These are phyloP conservation scores for Coprinopsis cinerea DNA, from an alignment of 768 basidiomycete genomes.

Conservation along the genomic window DNA sequence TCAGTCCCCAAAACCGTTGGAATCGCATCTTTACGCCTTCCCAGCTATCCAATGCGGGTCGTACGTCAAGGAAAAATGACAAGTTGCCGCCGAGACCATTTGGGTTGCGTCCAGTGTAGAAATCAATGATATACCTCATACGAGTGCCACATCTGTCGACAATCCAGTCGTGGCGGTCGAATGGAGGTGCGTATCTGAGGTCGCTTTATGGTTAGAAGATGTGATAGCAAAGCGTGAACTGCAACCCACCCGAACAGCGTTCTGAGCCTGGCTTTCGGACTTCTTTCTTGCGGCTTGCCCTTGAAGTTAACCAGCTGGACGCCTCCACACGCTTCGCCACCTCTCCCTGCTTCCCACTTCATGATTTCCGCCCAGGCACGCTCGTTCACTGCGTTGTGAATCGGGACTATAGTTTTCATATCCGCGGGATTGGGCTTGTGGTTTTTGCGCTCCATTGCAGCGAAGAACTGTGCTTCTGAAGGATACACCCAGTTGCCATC, in stretches of 20 bases:
- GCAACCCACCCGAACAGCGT: constrained; percentile 71
- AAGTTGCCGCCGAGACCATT: constrained; percentile 44
- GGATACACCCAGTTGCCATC: constrained; percentile 94
- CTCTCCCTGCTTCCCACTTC: constrained; percentile 77
- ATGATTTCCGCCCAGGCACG: constrained; percentile 80
- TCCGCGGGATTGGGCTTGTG: constrained; percentile 83
- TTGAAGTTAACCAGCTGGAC: constrained; percentile 85
- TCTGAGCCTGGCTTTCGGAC: constrained; percentile 76
- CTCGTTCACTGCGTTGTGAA: constrained; percentile 99
- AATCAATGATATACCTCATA: constrained; percentile 95
- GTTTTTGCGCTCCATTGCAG: constrained; percentile 94
- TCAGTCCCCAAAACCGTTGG: constrained; percentile 44
- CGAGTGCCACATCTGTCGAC: constrained; percentile 89
- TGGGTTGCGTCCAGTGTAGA: constrained; percentile 77
- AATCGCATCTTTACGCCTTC: constrained; percentile 86
- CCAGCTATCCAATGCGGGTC: constrained; percentile 92
- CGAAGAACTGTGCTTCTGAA: constrained; percentile 96
- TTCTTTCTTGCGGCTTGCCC: constrained; percentile 76
- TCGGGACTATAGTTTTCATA: constrained; percentile 95
- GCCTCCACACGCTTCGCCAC: constrained; percentile 78
- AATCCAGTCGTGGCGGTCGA: constrained; percentile 96
- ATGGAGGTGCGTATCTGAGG: constrained; percentile 83
- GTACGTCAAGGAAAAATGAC: constrained; percentile 90
- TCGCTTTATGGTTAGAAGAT: constrained; percentile 9
- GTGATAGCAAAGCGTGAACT: constrained; percentile 22